phyloP scores from a whole-genome alignment of 495 filamentous ascomycete genomes.

The Apodospora peruviana region DNA sequence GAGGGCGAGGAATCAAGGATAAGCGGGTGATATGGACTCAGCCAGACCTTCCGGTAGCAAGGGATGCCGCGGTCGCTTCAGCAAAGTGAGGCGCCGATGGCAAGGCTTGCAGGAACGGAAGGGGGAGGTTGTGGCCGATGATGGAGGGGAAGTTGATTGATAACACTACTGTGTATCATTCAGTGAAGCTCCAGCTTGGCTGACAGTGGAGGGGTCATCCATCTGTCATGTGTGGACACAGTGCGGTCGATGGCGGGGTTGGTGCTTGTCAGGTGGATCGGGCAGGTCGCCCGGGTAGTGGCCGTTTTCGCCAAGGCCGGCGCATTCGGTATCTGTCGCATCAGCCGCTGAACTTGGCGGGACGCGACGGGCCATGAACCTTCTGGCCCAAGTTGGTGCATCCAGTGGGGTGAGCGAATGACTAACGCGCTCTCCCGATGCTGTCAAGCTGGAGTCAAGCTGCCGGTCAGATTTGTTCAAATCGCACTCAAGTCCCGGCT shows the following conservation, averaged over 20 bases:
- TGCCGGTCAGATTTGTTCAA: too few species aligned
- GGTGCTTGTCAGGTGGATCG: not conserved
- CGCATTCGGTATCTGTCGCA: not conserved
- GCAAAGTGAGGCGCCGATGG: not conserved
- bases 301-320: not conserved
- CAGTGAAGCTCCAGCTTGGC: not conserved
- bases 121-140: not conserved
- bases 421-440: too few species aligned
- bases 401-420: too few species aligned
- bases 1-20: not conserved
- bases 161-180: not conserved
- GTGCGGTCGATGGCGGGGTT: not conserved
- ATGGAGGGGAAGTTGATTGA: too few species aligned
- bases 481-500: too few species aligned
- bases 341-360: not conserved
- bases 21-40: not conserved
- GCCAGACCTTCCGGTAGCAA: not conserved
- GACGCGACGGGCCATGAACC: not conserved
- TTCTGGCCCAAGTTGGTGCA: too few species aligned
- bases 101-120: not conserved
- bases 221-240: not conserved
- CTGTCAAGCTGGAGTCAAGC: too few species aligned
- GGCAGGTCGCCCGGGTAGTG: not conserved
- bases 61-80: not conserved
- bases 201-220: not conserved